Evolutionary conservation across 2,329 filamentous ascomycete species (phyloP), one percentile per base, ranked within the genome.

Genomic region (Claviceps paspali): DNA sequence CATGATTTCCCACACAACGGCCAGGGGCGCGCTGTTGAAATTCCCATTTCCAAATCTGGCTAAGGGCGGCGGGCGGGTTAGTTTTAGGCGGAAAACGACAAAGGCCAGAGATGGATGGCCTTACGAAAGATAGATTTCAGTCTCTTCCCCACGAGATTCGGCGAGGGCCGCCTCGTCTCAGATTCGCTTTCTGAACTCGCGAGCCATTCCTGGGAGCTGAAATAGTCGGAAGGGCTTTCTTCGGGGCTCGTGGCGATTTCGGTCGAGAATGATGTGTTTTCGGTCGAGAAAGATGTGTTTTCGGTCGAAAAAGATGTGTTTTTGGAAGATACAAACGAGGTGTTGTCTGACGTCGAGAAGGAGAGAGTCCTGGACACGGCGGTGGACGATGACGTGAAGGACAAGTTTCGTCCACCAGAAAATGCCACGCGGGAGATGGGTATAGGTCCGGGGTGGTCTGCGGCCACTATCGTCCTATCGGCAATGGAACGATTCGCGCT

Each of bases 1-100:
- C 0, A 63, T 60, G 0, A 70, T 48, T 39, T 75, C 70, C 70
- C 70, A 75, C 4, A 62, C 46, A 5, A 73, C 55, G 2, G 61
- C 59, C 3, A 73, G 53, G 0, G 70, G 67, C 0, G 65, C 68
- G 1, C 54, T 36, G 3, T 59, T 55, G 4, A 70, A 51, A 36
- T 56, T 57, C 0, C 41, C 35, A 11, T 43, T 41, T 0, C 65
- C 64, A 6, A 64, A 57, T n/a, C 46, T 52, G 0, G 62, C 61
- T 63, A 40, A 17, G 26, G 15, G 8, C 5, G 23, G 9, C 14
- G 26, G 6, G 10, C 7, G 5, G 15, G n/a, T 27, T 33, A 28
- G 19, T 30, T 37, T 24, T 22, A 22, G 5, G 5, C 21, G 21
- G 21, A 8, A 22, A 22, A 38, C 14, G 12, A 15, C 9, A 24